Conservation (phyloP, 2,329 filamentous ascomycete genomes). For the Cladosporium colombiae region DNA sequence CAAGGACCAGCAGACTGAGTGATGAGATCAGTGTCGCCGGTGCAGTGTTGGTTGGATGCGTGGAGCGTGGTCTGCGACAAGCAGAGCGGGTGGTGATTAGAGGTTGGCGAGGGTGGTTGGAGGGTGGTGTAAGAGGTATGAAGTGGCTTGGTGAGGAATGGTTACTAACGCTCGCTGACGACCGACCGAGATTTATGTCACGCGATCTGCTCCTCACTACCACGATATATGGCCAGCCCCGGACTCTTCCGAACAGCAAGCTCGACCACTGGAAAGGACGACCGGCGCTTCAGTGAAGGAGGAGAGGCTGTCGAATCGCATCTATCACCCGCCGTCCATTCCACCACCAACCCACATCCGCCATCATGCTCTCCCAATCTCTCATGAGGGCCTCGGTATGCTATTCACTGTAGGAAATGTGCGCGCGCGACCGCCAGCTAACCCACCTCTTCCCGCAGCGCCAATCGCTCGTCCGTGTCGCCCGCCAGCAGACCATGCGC, state of each 20-base stretch:
- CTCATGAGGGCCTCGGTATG: constrained; percentile 59
- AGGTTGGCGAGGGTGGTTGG: constrained; percentile 22
- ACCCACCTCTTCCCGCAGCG: constrained; percentile 47
- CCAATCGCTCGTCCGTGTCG: constrained; percentile 61
- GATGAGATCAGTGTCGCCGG: constrained; percentile 8
- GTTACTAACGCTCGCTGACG: background rate
- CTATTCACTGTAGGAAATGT: background rate
- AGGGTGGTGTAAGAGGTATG: constrained; percentile 16
- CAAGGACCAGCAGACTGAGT: constrained; percentile 16
- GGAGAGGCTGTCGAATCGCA: constrained; percentile 4
- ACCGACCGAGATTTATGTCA: background rate
- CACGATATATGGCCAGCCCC: background rate
- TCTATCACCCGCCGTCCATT: constrained; percentile 6
- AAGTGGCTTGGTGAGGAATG: constrained; percentile 4
- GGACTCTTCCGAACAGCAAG: constrained; percentile 4
- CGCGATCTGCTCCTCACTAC: background rate
- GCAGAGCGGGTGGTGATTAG: constrained; percentile 26
- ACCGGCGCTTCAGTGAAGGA: constrained; percentile 3
- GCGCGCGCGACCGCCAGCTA: constrained; percentile 29
- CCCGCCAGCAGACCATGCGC: constrained; percentile 58
- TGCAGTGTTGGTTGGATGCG: constrained; percentile 8
- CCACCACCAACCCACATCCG: constrained; percentile 21
- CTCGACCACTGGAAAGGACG: background rate
- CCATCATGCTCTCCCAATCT: constrained; percentile 61
- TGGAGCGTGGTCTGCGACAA: constrained; percentile 29